phyloP scores from a whole-genome alignment of 1,284 basidiomycete species.

The Ceratobasidium sp. region DNA sequence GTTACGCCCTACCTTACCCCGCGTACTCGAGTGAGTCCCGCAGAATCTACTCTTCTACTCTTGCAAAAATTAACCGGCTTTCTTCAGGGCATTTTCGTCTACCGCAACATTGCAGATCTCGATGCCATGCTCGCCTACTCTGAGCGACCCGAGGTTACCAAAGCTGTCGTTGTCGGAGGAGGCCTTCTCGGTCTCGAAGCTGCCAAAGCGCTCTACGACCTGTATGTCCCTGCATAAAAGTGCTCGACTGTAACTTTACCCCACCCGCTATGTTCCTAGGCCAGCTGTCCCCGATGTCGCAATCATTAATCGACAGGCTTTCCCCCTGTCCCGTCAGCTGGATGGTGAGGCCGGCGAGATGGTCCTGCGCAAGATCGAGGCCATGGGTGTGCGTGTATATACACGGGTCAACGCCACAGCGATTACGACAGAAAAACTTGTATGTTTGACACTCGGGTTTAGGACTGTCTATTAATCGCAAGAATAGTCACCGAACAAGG shows the following conservation, averaged over 20 bases:
- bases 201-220: constrained; percentile 78
- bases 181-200: constrained; percentile 81
- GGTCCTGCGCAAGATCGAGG: constrained; percentile 75
- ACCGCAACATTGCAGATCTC: constrained; percentile 78
- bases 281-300: constrained; percentile 61
- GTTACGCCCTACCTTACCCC: constrained; percentile 59
- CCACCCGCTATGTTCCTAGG: not conserved
- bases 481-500: constrained; percentile 51
- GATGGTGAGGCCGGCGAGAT: constrained; percentile 78
- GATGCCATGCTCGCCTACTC: constrained; percentile 73
- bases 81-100: constrained; percentile 73
- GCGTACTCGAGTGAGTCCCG: constrained; percentile 12
- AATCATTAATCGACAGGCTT: constrained; percentile 73
- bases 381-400: constrained; percentile 74
- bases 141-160: constrained; percentile 60
- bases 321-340: constrained; percentile 78
- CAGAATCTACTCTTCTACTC: not conserved
- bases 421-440: constrained; percentile 57
- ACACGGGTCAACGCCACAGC: constrained; percentile 66
- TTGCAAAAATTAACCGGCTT: not conserved
- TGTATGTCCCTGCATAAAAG: constrained; percentile 57
- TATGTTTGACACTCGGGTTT: not conserved
- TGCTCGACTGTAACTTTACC: not conserved
- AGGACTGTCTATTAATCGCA: not conserved
- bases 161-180: constrained; percentile 76